These are phyloP conservation scores for Boletus barrowsii DNA, from an alignment of 768 basidiomycete species.

Conservation along the genomic window DNA sequence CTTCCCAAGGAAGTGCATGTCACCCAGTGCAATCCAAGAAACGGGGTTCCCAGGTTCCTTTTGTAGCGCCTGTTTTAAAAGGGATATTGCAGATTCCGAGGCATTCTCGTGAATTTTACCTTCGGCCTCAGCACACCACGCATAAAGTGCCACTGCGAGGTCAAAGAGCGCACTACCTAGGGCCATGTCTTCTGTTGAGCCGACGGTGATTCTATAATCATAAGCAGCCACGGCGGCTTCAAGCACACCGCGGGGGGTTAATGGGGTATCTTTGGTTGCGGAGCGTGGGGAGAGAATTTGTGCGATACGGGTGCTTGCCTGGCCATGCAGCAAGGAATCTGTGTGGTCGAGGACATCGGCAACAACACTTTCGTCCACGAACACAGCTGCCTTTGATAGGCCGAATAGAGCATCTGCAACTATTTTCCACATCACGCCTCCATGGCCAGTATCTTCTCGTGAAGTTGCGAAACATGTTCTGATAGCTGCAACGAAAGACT, in stretches of 20 bases:
- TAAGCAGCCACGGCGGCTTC: slow-evolving; percentile 58
- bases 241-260: slow-evolving; percentile 38
- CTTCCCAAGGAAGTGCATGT: slow-evolving; percentile 61
- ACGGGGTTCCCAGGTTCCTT: slow-evolving; percentile 66
- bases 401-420: slow-evolving; percentile 73
- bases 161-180: slow-evolving; percentile 71
- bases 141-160: slow-evolving; percentile 59
- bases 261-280: slow-evolving; percentile 17
- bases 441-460: slow-evolving; percentile 56
- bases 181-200: slow-evolving; percentile 46
- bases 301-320: slow-evolving; percentile 41
- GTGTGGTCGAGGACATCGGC: slow-evolving; percentile 34
- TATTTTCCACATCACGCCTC: slow-evolving; percentile 78
- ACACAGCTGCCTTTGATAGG: slow-evolving; percentile 53
- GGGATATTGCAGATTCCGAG: slow-evolving; percentile 45
- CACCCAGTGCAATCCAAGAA: slow-evolving; percentile 84
- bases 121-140: slow-evolving; percentile 39
- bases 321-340: slow-evolving; percentile 37
- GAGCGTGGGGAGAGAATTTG: slow-evolving; percentile 37
- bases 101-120: slow-evolving; percentile 19
- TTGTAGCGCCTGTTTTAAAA: slow-evolving; percentile 68
- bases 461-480: slow-evolving; percentile 47
- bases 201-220: slow-evolving; percentile 58
- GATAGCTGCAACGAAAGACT: slow-evolving; percentile 65
- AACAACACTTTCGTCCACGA: slow-evolving; percentile 43